Evolutionary conservation across 495 filamentous ascomycete genomes (phyloP), one percentile per base, ranked within the genome.

Genomic region (Hypoxylon trugodes): DNA sequence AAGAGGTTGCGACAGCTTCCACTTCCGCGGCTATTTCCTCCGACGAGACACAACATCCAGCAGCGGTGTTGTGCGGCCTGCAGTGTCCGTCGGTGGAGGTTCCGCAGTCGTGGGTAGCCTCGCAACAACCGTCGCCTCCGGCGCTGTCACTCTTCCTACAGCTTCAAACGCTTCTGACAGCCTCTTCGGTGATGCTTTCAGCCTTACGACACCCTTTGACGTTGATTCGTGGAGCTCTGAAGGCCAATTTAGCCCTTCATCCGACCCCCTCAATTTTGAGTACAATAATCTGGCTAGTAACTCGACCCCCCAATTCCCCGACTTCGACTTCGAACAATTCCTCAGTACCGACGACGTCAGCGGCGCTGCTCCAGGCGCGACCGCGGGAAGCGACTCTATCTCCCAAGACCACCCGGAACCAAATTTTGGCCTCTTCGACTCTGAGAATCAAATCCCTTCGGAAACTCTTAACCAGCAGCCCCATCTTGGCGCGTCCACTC

Each of bases 41-140:
- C 85, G 91, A 95, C 83, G 77, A 84, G 95, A 93, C 93, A 97
- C 94, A 96, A 96, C 94, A 96, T 97, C 91, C 95, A 97, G 95
- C 95, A 83, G 94, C 84, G 92, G 87, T 97, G 93, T 96, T 97
- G 94, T 97, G 91, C 83, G 95, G 94, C 95, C 95, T 96, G 95
- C 95, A 89, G 95, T 98, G 95, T 97, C 95, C 86, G 88, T 93
- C 87, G 85, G 81, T 77, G 80, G 82, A 78, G 76, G 79, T 73
- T 69, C 76, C 78, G 72, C 76, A 71, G 73, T 81, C 79, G 83
- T 88, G 84, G 85, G 75, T 81, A 81, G 75, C 75, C 75, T 82
- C 74, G 69, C 83, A 77, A 73, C 79, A 71, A 77, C 82, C 73
- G 80, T 84, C 75, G 75, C 83, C 75, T 74, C 83, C 78, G 70